Percentiles rank a stretch among this genome's conserved stretches.
Conservation (phyloP, 306 rosid genomes). For the Lithocarpus polystachyus region DNA sequence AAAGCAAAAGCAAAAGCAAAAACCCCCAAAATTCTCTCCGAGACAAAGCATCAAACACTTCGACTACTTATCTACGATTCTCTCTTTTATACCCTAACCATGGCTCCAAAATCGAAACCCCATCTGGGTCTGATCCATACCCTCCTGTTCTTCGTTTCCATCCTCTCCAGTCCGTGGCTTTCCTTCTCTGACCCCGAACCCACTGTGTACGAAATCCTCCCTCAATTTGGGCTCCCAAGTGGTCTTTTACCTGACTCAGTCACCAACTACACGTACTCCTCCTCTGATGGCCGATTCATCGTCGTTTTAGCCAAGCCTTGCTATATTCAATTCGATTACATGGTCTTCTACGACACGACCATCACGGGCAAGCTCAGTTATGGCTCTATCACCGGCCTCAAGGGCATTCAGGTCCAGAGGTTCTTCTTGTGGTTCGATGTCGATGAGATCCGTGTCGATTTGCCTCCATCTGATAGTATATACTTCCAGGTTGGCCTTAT, state of each 20-base stretch:
- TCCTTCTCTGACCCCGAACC: constrained; percentile 9
- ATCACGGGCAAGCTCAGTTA: constrained; percentile 67
- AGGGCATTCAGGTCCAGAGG: constrained; percentile 77
- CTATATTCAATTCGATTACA: constrained; percentile 71
- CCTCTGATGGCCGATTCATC: constrained; percentile 59
- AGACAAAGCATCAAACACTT: background rate
- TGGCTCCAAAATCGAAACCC: constrained; percentile 32
- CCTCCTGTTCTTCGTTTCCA: constrained; percentile 19
- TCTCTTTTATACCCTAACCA: constrained; percentile 16
- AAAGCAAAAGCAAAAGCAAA: too few relatives aligned
- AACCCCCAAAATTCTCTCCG: too few relatives aligned
- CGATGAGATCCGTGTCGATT: constrained; percentile 89
- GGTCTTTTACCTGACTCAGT: constrained; percentile 81
- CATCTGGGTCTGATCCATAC: constrained; percentile 19
- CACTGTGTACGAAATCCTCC: constrained; percentile 66
- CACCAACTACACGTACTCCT: constrained; percentile 41
- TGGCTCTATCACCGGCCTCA: constrained; percentile 67
- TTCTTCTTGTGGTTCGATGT: constrained; percentile 75
- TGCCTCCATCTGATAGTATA: constrained; percentile 74
- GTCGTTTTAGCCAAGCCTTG: constrained; percentile 59
- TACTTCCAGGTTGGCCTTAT: constrained; percentile 83
- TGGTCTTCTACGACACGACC: constrained; percentile 61
- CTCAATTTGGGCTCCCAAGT: constrained; percentile 68
- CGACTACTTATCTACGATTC: background rate
- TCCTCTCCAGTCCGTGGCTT: background rate